Percentiles rank a stretch among this genome's conserved stretches.
These are phyloP conservation scores for Dissoconium aciculare DNA, from an alignment of 2,329 filamentous ascomycete species.

Conservation along the genomic window DNA sequence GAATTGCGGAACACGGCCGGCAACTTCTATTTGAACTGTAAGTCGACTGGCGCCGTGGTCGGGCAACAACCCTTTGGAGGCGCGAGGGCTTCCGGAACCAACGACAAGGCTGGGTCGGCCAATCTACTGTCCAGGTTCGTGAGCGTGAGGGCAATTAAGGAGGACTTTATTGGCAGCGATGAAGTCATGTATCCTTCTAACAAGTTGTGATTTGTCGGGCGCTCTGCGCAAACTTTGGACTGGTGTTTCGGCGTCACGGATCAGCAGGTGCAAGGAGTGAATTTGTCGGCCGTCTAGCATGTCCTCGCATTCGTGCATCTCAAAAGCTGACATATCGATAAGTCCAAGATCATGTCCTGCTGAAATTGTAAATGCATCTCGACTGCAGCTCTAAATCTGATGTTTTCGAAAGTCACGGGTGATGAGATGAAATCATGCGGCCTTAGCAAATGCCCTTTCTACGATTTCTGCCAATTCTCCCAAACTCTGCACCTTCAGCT, in stretches of 20 bases:
- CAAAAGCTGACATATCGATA: too few relatives aligned
- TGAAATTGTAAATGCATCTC: not conserved
- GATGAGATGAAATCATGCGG: too few relatives aligned
- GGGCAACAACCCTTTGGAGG: conserved; percentile 33
- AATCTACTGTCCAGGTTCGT: conserved; percentile 39
- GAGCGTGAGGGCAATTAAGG: conserved; percentile 42
- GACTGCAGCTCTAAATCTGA: not conserved
- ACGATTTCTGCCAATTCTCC: conserved; percentile 46
- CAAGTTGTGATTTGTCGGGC: conserved; percentile 10
- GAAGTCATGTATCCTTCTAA: conserved; percentile 41
- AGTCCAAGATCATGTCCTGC: too few relatives aligned
- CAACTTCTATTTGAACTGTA: conserved; percentile 80
- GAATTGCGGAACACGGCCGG: conserved; percentile 57
- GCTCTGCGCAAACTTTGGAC: too few relatives aligned
- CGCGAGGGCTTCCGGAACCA: conserved; percentile 41
- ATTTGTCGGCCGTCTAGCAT: too few relatives aligned
- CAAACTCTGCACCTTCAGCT: conserved; percentile 45
- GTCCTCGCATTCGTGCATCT: too few relatives aligned
- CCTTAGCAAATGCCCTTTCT: conserved; percentile 25
- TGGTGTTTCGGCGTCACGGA: too few relatives aligned
- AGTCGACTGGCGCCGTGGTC: conserved; percentile 42
- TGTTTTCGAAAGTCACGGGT: not conserved
- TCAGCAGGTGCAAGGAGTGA: too few relatives aligned
- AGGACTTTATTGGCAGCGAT: conserved; percentile 36
- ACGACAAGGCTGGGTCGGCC: conserved; percentile 42